A percentile compares a stretch with the other conserved stretches of the same genome.
Conservation (phyloP, 2,329 filamentous ascomycete genomes). For the Ceratocystis harringtonii region DNA sequence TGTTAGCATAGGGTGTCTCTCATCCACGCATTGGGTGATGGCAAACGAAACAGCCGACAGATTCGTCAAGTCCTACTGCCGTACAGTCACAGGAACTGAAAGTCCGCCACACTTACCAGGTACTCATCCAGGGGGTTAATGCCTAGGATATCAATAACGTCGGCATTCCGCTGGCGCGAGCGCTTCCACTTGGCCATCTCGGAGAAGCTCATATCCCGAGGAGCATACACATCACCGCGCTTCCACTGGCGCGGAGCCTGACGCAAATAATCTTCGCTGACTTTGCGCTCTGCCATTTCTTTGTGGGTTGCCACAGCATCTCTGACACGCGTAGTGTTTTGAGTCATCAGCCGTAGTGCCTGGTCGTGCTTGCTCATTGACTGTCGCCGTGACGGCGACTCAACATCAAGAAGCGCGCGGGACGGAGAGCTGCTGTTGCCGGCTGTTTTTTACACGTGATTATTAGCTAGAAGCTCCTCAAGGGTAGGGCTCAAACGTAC, state of each 20-base stretch:
- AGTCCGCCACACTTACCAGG: constrained; percentile 43
- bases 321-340: constrained; percentile 19
- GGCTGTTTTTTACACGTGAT: background rate
- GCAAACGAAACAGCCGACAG: background rate
- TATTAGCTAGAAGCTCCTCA: too few relatives aligned
- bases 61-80: background rate
- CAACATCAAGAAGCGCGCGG: constrained; percentile 17
- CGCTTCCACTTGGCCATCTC: constrained; percentile 74
- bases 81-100: background rate
- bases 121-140: constrained; percentile 75
- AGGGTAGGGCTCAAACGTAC: background rate
- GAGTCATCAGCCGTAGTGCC: constrained; percentile 17
- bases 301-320: constrained; percentile 19
- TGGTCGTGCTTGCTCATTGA: constrained; percentile 14
- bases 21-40: background rate
- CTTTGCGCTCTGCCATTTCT: constrained; percentile 23
- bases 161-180: constrained; percentile 40
- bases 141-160: constrained; percentile 66
- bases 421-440: constrained; percentile 12
- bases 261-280: constrained; percentile 38
- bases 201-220: constrained; percentile 62
- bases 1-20: background rate
- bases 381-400: constrained; percentile 19
- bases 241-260: constrained; percentile 59
- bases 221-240: constrained; percentile 74